These are phyloP conservation scores for Sphaerosporella brunnea DNA, from an alignment of 495 filamentous ascomycete species.

Conservation along the genomic window DNA sequence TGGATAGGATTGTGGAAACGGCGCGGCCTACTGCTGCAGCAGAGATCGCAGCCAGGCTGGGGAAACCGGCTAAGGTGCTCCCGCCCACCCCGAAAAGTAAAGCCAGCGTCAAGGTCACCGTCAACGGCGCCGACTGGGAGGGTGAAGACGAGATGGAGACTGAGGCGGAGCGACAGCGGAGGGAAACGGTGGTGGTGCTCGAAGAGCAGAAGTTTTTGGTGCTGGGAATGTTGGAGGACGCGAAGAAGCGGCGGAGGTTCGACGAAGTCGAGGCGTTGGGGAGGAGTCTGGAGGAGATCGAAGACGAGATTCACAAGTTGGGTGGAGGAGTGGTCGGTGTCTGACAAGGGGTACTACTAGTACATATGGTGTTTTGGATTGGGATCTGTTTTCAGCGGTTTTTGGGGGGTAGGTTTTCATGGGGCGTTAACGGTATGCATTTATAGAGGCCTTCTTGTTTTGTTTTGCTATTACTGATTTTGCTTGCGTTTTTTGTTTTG, in stretches of 20 bases:
- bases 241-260: slow-evolving; percentile 62
- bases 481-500: too few relatives aligned
- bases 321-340: slow-evolving; percentile 33
- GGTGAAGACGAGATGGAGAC: slow-evolving; percentile 5
- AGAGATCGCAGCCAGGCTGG: neutral
- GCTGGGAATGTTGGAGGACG: slow-evolving; percentile 67
- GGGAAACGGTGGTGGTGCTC: slow-evolving; percentile 70
- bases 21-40: neutral
- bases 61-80: neutral
- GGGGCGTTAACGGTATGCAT: too few relatives aligned
- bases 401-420: too few relatives aligned
- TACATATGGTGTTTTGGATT: too few relatives aligned
- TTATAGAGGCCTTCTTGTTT: too few relatives aligned
- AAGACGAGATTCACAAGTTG: slow-evolving; percentile 58
- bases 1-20: slow-evolving; percentile 37
- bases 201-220: slow-evolving; percentile 94
- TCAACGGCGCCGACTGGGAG: too few relatives aligned
- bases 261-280: slow-evolving; percentile 73
- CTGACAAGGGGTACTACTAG: slow-evolving; percentile 31
- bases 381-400: too few relatives aligned
- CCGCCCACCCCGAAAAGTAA: neutral
- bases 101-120: neutral
- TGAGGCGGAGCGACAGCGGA: slow-evolving; percentile 51
- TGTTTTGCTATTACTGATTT: too few relatives aligned
- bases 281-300: slow-evolving; percentile 69